Evolutionary conservation across 179 eudicot genomes (phyloP).

Genomic region (Gypsophila paniculata): DNA sequence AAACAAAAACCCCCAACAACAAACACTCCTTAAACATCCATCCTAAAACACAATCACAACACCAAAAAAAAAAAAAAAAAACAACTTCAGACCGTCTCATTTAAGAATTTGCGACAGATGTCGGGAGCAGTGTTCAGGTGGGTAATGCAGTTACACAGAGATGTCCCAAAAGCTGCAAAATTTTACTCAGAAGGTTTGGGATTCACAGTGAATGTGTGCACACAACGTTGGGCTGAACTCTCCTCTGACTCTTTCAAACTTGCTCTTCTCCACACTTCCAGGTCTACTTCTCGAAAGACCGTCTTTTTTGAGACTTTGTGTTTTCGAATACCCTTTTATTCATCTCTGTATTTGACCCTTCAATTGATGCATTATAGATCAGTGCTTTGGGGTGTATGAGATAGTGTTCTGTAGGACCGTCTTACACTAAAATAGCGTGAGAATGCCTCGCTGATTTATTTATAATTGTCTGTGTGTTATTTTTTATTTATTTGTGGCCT

Average conservation of each 20-base stretch:
- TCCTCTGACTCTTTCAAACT: conserved; percentile 76
- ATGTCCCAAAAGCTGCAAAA: conserved; percentile 89
- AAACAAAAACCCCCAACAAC: too few species aligned
- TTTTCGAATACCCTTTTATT: too few species aligned
- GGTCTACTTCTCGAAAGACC: conserved; percentile 26
- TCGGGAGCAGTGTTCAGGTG: conserved; percentile 65
- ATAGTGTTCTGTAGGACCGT: not conserved
- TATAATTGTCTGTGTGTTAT: too few species aligned
- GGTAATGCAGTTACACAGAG: conserved; percentile 86
- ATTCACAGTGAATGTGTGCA: conserved; percentile 69
- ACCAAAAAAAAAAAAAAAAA: too few species aligned
- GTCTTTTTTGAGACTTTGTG: not conserved
- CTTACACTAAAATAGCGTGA: too few species aligned
- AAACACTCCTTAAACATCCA: too few species aligned
- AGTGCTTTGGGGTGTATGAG: not conserved
- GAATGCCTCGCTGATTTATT: too few species aligned
- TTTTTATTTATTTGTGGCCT: too few species aligned
- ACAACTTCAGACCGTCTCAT: too few species aligned
- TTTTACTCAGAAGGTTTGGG: conserved; percentile 83
- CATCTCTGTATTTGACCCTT: not conserved
- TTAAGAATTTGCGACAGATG: conserved; percentile 2
- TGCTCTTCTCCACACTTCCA: conserved; percentile 69
- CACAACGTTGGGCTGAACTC: conserved; percentile 93
- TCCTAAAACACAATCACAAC: too few species aligned
- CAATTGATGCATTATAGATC: not conserved